Conservation (phyloP, 2,329 filamentous ascomycete genomes). For the Botrytis cinerea region DNA sequence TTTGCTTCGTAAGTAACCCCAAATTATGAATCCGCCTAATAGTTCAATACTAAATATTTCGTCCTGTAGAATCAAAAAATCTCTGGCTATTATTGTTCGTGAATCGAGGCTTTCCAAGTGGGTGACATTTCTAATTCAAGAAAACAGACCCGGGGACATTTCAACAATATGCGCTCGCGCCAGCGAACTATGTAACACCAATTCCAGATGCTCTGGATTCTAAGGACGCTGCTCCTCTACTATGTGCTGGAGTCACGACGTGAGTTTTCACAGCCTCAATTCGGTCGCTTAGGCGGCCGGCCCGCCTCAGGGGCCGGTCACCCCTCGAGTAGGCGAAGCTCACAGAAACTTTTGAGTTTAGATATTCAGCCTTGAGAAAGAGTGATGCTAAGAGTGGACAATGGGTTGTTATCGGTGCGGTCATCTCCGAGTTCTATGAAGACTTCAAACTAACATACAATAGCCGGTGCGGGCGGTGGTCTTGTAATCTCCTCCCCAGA, state of each 20-base stretch:
- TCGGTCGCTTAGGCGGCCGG: conserved; percentile 21
- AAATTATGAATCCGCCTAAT: conserved; percentile 10
- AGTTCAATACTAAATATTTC: conserved; percentile 23
- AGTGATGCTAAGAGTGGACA: conserved; percentile 51
- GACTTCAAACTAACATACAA: conserved; percentile 29
- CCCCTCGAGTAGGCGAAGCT: conserved; percentile 35
- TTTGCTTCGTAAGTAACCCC: conserved; percentile 59
- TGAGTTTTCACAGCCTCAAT: conserved; percentile 34
- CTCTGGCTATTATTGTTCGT: conserved; percentile 62
- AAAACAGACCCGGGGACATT: conserved; percentile 62
- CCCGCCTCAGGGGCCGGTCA: conserved; percentile 20
- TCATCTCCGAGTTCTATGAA: conserved; percentile 26
- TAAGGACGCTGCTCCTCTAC: conserved; percentile 64
- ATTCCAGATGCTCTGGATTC: conserved; percentile 63
- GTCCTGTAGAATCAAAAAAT: conserved; percentile 51
- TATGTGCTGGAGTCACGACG: conserved; percentile 68
- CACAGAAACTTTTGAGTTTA: conserved; percentile 31
- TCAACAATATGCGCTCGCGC: conserved; percentile 66
- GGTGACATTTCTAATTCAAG: conserved; percentile 4
- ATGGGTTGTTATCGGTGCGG: conserved; percentile 41
- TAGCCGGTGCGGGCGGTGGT: conserved; percentile 60
- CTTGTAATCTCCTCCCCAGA: conserved; percentile 42
- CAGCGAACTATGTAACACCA: conserved; percentile 68
- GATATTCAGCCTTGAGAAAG: conserved; percentile 64
- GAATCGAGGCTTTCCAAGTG: conserved; percentile 9